Conservation (phyloP, 352 stramenopile genomes). For the Phytophthora uliginosa region DNA sequence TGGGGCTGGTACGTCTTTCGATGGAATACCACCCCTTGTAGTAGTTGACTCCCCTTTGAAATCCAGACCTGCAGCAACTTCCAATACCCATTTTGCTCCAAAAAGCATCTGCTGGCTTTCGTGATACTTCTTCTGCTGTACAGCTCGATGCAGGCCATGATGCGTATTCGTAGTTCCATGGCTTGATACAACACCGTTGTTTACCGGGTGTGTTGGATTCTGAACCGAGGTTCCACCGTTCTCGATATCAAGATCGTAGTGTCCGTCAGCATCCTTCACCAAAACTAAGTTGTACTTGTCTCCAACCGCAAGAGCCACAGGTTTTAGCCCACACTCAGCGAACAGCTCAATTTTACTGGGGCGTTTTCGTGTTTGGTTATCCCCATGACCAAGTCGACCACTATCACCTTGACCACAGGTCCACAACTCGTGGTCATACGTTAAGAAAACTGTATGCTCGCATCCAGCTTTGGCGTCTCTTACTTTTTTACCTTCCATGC, state of each 20-base stretch:
- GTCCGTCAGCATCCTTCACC: slow-evolving; percentile 50
- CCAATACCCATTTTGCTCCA: slow-evolving; percentile 35
- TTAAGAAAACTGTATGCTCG: slow-evolving; percentile 81
- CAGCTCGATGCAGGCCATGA: slow-evolving; percentile 1
- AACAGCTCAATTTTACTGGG: slow-evolving; percentile 75
- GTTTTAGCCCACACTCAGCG: slow-evolving; percentile 50
- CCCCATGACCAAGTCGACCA: slow-evolving; percentile 77
- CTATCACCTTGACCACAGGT: slow-evolving; percentile 89
- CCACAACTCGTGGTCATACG: slow-evolving; percentile 69
- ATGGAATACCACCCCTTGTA: background rate
- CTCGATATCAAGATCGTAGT: slow-evolving; percentile 8
- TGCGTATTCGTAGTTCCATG: background rate
- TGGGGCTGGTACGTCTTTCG: slow-evolving; percentile 55
- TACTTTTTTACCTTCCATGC: slow-evolving; percentile 58
- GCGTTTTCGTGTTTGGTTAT: slow-evolving; percentile 68
- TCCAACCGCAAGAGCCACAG: slow-evolving; percentile 83
- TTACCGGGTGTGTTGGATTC: slow-evolving; percentile 2
- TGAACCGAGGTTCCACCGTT: background rate
- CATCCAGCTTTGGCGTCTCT: slow-evolving; percentile 84
- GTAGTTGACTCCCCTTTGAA: slow-evolving; percentile 1
- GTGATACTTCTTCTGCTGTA: slow-evolving; percentile 11
- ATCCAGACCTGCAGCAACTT: slow-evolving; percentile 1
- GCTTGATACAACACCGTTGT: background rate
- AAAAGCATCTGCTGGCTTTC: slow-evolving; percentile 14
- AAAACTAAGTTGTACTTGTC: slow-evolving; percentile 91